Base-by-base conservation (phyloP, 305 asterid species). In the Fraxinus platypoda region DNA sequence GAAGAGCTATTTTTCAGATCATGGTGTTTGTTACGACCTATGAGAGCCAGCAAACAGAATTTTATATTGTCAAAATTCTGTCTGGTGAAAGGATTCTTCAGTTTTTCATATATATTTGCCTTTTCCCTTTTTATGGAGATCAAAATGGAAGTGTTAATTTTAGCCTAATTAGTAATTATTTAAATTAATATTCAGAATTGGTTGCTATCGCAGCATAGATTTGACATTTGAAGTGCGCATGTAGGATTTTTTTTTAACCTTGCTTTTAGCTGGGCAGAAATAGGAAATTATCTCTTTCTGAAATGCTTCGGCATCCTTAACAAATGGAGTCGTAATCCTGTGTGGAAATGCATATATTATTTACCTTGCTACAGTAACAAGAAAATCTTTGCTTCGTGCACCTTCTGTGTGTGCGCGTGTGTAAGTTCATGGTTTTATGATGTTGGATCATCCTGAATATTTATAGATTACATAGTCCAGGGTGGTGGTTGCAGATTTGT, bases 391-490 rank as follows among this genome's bases (percentile, higher is more conserved):
- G 28, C 31, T 9, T 13, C 12, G 13, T 57, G 46, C 75, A 17
- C 23, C 21, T n/a, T 54, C 25, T 4, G 8, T 38, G 74, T 11
- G 30, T 59, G 35, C 26, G 41, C 11, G 49, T 13, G 77, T 13
- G 68, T 12, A 59, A 74, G n/a, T 23, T 64, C 43, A 34, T 79
- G 30, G 71, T 23, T 78, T 68, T 70, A 31, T 82, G 79, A 54
- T 19, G 57, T 74, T 37, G 59, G 59, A 49, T n/a, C 81, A 23
- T 76, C 66, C 76, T 52, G 72, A 3, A 25, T 68, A 57, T 25
- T 11, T 3, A 43, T 54, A 68, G 13, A 43, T 62, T 64, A 33
- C 74, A 66, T 7, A 1, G 38, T 33, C 46, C 74, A 34, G 66
- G 38, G 41, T 2, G 25, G 31, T n/a, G 1, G 66, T 37, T 12